Percentiles rank a stretch among this genome's conserved stretches.
These are phyloP conservation scores for Paraleonurus japonicus DNA, from an alignment of 257 asterid species.

Conservation along the genomic window DNA sequence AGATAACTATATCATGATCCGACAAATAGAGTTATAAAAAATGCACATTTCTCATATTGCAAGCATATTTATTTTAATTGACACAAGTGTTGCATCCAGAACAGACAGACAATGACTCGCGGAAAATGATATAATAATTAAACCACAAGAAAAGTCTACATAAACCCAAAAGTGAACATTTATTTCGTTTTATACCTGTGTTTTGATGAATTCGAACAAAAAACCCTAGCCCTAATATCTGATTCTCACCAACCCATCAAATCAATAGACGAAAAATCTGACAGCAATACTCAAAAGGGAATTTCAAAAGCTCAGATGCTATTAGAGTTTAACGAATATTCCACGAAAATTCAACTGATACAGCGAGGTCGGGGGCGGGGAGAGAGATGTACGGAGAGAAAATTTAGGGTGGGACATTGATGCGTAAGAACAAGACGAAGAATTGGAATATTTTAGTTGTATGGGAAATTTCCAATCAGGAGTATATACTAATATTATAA, in stretches of 20 bases:
- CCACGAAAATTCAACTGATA: conserved; percentile 19
- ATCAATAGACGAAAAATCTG: neutral
- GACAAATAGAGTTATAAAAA: neutral
- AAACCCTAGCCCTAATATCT: conserved; percentile 32
- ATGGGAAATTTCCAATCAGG: neutral
- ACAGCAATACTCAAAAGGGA: neutral
- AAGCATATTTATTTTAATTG: conserved; percentile 10
- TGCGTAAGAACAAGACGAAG: neutral
- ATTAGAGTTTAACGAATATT: conserved; percentile 4
- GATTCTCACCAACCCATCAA: conserved; percentile 14
- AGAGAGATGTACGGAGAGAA: conserved; percentile 25
- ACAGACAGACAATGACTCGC: neutral
- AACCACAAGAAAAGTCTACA: neutral
- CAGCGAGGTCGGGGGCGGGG: neutral
- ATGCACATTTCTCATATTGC: neutral
- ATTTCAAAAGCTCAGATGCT: neutral
- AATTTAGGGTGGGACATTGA: conserved; percentile 24
- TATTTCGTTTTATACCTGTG: conserved; percentile 22
- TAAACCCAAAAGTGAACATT: neutral
- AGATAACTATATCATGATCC: conserved; percentile 1
- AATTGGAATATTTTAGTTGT: neutral
- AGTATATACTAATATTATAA: neutral
- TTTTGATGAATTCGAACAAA: conserved; percentile 12
- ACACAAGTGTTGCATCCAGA: conserved; percentile 14
- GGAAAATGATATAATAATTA: neutral